Base-by-base conservation (phyloP, 75 land plant genomes). In the Sequoiadendron giganteum region DNA sequence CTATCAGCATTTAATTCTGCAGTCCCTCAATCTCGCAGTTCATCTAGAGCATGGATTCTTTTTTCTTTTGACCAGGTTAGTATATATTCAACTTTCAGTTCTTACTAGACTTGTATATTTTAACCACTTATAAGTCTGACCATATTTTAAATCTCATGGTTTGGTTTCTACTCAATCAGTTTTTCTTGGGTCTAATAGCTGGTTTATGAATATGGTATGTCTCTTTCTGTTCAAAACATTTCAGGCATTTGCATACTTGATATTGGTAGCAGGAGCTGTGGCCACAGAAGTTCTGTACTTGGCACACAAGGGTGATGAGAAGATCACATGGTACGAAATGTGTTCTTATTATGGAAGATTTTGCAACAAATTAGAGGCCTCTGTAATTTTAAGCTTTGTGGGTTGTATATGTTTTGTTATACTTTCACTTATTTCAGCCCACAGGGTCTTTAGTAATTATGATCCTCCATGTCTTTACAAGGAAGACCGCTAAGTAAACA, bases 251-350 rank as follows among this genome's bases (percentile, higher is more conserved):
- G 93, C 97, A 1, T 96, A 95, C 90, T 30, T 92, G 70, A 89
- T 94, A 13, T 88, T 96, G 86, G 93, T 92, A 25, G 96, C 96
- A 1, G 95, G 91, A 43, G 89, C 95, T 8, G 93, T 88, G 40
- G 81, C 92, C 34, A 83, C 93, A 36, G 97, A 96, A 93, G 93
- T 95, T 21, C 15, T 95, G 52, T 96, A 96, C 90, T 73, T 96
- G 38, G 94, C 93, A 19, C 86, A 93, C 87, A 89, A 94, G 28
- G 96, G 97, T 10, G 95, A 95, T 55, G 76, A 8, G n/a, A 25
- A 91, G 38, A 85, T 94, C 36, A 93, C 92, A 38, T 96, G 98
- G 96, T 90, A 91, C 86, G 70, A 90, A 58, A 90, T 89, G 10
- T 96, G 95, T 58, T 85, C 89, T 9, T 55, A 89, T 0, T 95